phyloP scores from a whole-genome alignment of 2,329 filamentous ascomycete genomes.

The Fusarium incarnatum region DNA sequence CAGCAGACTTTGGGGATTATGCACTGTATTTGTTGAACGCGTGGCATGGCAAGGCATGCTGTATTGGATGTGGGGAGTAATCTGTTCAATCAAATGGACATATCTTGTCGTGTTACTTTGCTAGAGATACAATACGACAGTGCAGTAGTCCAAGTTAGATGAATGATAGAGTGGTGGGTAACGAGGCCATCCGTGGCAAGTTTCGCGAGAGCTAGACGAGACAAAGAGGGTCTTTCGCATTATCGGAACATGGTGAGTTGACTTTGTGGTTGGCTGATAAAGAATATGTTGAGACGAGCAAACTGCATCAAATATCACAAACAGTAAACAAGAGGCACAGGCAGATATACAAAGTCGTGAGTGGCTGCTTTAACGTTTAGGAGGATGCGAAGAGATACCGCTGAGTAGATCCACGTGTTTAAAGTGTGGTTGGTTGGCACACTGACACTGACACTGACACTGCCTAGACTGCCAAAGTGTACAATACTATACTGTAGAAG shows the following conservation, averaged over 20 bases:
- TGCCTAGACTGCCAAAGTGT: not conserved
- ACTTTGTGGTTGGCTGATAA: not conserved
- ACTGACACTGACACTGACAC: not conserved
- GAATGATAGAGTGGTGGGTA: constrained; percentile 3
- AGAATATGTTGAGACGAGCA: not conserved
- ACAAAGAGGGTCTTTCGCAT: constrained; percentile 1
- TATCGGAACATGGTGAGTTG: constrained; percentile 5
- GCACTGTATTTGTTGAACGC: constrained; percentile 38
- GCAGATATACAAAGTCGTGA: constrained; percentile 4
- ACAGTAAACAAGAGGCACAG: constrained; percentile 2
- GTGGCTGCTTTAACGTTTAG: constrained; percentile 15
- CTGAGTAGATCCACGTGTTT: constrained; percentile 40
- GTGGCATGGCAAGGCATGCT: constrained; percentile 30
- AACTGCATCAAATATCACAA: constrained; percentile 8
- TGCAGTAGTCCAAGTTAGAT: not conserved
- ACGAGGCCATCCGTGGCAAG: constrained; percentile 15
- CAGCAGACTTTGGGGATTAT: constrained; percentile 17
- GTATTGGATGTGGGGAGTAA: constrained; percentile 23
- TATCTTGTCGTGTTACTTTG: constrained; percentile 21
- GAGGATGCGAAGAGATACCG: constrained; percentile 20
- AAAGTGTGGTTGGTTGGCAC: constrained; percentile 25
- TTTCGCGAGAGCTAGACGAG: not conserved
- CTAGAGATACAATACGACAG: constrained; percentile 18
- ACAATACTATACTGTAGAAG: not conserved
- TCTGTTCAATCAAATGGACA: not conserved